These are phyloP conservation scores for Babesia divergens DNA, from an alignment of 169 alveolate species.

Conservation along the genomic window DNA sequence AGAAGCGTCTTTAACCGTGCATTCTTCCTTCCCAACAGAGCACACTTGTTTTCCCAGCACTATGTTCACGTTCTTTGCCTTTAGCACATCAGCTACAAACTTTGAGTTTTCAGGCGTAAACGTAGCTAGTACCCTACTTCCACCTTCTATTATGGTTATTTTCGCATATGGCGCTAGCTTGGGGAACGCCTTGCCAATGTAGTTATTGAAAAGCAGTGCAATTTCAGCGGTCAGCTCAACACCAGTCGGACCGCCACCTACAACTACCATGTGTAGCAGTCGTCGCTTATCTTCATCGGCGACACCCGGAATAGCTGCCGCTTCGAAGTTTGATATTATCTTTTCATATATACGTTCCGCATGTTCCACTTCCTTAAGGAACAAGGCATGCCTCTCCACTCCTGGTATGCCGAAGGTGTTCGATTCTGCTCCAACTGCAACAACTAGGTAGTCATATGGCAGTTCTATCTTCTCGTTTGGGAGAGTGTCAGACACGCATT, in stretches of 20 bases:
- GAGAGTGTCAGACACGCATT: slow-evolving; percentile 53
- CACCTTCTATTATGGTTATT: slow-evolving; percentile 72
- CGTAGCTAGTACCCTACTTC: slow-evolving; percentile 67
- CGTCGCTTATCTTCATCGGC: slow-evolving; percentile 48
- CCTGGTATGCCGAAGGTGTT: slow-evolving; percentile 73
- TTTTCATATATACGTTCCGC: slow-evolving; percentile 60
- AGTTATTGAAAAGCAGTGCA: slow-evolving; percentile 61
- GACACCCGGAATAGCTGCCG: slow-evolving; percentile 42
- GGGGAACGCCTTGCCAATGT: slow-evolving; percentile 45
- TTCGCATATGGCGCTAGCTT: slow-evolving; percentile 49
- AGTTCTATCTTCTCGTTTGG: slow-evolving; percentile 31
- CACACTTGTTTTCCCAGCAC: slow-evolving; percentile 61
- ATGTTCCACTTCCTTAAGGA: slow-evolving; percentile 71
- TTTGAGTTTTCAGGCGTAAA: slow-evolving; percentile 62
- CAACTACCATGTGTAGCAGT: slow-evolving; percentile 65
- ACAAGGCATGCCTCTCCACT: slow-evolving; percentile 72
- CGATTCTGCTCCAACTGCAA: slow-evolving; percentile 74
- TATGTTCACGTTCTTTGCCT: slow-evolving; percentile 55
- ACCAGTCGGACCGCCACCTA: slow-evolving; percentile 82
- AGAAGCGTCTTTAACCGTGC: slow-evolving; percentile 48
- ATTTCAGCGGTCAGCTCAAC: slow-evolving; percentile 76
- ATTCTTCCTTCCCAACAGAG: slow-evolving; percentile 54
- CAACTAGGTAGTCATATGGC: slow-evolving; percentile 65
- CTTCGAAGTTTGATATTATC: slow-evolving; percentile 56
- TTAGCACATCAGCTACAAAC: slow-evolving; percentile 49